These are phyloP conservation scores for Neurospora hispaniola DNA, from an alignment of 495 filamentous ascomycete species.

Conservation along the genomic window DNA sequence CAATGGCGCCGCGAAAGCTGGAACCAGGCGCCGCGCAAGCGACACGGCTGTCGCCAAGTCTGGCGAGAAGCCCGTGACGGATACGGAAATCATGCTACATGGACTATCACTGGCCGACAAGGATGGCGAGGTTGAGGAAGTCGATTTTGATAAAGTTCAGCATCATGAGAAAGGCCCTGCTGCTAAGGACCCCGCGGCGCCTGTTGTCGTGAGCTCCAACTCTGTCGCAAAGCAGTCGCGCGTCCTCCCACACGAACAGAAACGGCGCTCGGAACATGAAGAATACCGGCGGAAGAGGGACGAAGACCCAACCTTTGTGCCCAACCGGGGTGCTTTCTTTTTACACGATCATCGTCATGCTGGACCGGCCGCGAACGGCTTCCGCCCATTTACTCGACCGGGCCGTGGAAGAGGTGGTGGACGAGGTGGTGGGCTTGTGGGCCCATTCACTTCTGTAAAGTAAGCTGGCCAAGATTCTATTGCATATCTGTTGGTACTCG, in stretches of 20 bases:
- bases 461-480: conserved; percentile 26
- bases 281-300: conserved; percentile 80
- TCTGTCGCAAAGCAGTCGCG: conserved; percentile 22
- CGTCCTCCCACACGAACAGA: conserved; percentile 51
- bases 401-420: conserved; percentile 28
- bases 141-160: conserved; percentile 57
- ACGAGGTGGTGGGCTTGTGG: conserved; percentile 38
- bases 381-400: conserved; percentile 56
- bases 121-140: conserved; percentile 39
- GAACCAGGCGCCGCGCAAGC: conserved; percentile 28
- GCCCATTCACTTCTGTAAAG: conserved; percentile 48
- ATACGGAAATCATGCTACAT: conserved; percentile 86
- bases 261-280: conserved; percentile 70
- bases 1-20: conserved; percentile 30
- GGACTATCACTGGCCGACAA: conserved; percentile 59
- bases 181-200: conserved; percentile 23
- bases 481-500: background rate
- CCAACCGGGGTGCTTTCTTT: conserved; percentile 91
- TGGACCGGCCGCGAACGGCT: conserved; percentile 64
- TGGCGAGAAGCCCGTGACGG: conserved; percentile 35
- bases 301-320: conserved; percentile 87
- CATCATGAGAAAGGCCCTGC: conserved; percentile 3
- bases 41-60: conserved; percentile 12
- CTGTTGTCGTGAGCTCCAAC: conserved; percentile 37
- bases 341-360: conserved; percentile 85